Evolutionary conservation across 768 basidiomycete genomes (phyloP), one percentile per base, ranked within the genome.

Genomic region (Lactifluus echinatus): DNA sequence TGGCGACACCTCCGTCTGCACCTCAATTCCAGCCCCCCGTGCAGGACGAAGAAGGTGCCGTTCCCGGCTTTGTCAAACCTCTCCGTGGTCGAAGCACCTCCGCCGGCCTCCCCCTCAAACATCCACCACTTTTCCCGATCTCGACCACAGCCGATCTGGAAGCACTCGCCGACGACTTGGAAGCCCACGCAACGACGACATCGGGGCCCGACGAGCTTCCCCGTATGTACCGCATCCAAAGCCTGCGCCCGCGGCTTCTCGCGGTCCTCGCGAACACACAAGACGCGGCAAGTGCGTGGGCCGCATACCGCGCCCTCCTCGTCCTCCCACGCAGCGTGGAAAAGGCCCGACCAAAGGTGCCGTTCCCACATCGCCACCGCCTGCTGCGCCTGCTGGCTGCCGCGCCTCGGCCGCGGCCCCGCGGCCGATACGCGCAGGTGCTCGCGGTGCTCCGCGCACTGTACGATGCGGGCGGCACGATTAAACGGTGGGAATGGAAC

Each of bases 401-500:
- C 36, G 67, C 46, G 0, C 52, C 75, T 55, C 71, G 70, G 33
- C 82, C 83, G 29, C 81, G 79, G 61, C 83, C 83, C 6, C 81
- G 84, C 39, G 67, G 71, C 2, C 70, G 78, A 50, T 88, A 84
- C 69, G 74, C 83, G 8, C 83, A 81, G 12, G 74, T 91, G 3
- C 73, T 88, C n/a, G 78, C 83, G n/a, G 79, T 89, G 12, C 65
- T 89, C 60, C 77, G 77, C 42, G 75, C 74, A 43, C 71, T 91
- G 39, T 79, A 77, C 56, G 70, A 69, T 21, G 73, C 71, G n/a
- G 83, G 81, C 12, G 84, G 81, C 23, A 70, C 54, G 11, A 67
- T 89, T 31, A 73, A 79, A 60, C 63, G 72, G n/a, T 81, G 81
- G 75, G 80, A 89, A 67, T 91, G 89, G 86, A 91, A 90, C 66